phyloP scores from a whole-genome alignment of 176 grass and related monocot species.

The Elaeis guineensis region DNA sequence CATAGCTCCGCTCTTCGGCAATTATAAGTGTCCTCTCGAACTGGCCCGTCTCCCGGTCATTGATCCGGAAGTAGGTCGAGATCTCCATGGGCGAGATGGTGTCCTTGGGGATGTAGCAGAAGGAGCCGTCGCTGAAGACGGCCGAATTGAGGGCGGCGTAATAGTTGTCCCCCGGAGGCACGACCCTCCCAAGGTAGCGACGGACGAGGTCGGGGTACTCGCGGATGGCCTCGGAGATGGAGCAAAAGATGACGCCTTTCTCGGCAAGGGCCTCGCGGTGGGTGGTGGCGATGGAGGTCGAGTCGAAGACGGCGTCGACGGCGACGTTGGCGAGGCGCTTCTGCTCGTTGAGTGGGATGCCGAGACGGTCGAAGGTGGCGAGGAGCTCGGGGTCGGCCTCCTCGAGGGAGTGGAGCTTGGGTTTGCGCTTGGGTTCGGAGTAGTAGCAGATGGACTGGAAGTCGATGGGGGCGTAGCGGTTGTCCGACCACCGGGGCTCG shows the following conservation, averaged over 20 bases:
- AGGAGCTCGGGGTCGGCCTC: conserved; percentile 79
- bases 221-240: conserved; percentile 85
- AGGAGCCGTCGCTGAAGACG: conserved; percentile 88
- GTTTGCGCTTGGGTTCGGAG: conserved; percentile 85
- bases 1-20: conserved; percentile 65
- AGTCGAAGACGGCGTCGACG: conserved; percentile 92
- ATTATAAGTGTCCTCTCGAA: conserved; percentile 94
- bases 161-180: conserved; percentile 75
- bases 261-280: conserved; percentile 58
- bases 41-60: conserved; percentile 79
- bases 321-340: conserved; percentile 93
- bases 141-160: conserved; percentile 94
- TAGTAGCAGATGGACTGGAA: conserved; percentile 92
- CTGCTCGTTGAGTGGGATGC: conserved; percentile 86
- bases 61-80: conserved; percentile 91
- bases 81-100: conserved; percentile 95
- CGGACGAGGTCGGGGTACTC: conserved; percentile 82
- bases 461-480: conserved; percentile 55
- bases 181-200: conserved; percentile 59
- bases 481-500: conserved; percentile 49
- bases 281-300: conserved; percentile 86
- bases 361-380: conserved; percentile 76
- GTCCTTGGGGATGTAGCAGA: conserved; percentile 97
- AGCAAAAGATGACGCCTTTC: conserved; percentile 96
- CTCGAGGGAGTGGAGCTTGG: conserved; percentile 73